Base-by-base conservation (phyloP, 2,329 filamentous ascomycete genomes). In the Aspergillus vadensis region DNA sequence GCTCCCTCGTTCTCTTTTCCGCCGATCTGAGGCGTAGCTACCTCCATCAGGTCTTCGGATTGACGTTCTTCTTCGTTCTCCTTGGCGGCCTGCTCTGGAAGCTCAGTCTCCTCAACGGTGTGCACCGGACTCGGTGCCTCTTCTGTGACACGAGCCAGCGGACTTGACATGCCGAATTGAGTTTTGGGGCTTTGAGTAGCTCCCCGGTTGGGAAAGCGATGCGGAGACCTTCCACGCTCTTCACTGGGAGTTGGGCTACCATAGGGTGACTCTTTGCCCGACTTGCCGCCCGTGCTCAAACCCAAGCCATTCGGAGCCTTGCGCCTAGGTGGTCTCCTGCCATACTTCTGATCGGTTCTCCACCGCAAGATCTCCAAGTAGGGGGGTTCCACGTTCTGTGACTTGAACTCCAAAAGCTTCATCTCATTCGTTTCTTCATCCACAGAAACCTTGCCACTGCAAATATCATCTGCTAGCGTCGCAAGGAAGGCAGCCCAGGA, bases 291-390 rank as follows among this genome's bases (percentile, higher is more conserved):
- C 5, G 80, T 81, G 66, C 84, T 86, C 63, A 85, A 79, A 36
- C 82, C 81, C 69, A 85, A 74, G 60, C 81, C 77, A 65, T 79
- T 76, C 69, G 76, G 77, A 32, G 71, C 72, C 66, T 81, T 81
- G 70, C 79, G 81, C 65, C 80, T 83, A 53, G 81, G 81, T 36
- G 74, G 76, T 67, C 81, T 82, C 58, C 86, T 81, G 51, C 94
- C 94, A 75, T 95, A 90, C 80, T 97, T 98, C 76, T 98, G 94
- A 74, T 99, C 95, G 79, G 90, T 88, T 73, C 95, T 88, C 92
- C 95, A 98, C 68, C 95, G 86, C 69, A 99, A 81, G 72, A 99
- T 97, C 73, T 96, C 94, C 72, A 99, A 88, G 77, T 98, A 99
- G 25, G 89, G 85, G 19, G 95, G 95, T 77, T 98, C 94, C 57